These are phyloP conservation scores for Thuidium tamariscinum DNA, from an alignment of 225 moss, liverwort and hornwort species.

Conservation along the genomic window DNA sequence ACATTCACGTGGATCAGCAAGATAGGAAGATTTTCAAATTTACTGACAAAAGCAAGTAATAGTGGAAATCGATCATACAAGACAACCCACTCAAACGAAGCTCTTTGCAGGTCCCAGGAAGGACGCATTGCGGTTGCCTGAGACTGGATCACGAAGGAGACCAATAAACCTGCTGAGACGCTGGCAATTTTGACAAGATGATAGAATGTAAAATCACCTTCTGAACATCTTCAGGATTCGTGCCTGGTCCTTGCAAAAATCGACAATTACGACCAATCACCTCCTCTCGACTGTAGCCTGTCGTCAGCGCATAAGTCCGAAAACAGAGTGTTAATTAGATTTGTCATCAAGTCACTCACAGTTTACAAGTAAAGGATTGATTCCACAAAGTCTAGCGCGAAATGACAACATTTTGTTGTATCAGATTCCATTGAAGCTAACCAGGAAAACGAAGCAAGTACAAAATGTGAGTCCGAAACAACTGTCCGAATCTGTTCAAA, in stretches of 20 bases:
- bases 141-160: neutral
- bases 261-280: constrained; percentile 81
- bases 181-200: neutral
- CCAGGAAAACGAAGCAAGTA: neutral
- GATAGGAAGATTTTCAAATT: neutral
- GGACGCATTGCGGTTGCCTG: neutral
- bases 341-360: neutral
- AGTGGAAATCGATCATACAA: neutral
- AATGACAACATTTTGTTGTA: neutral
- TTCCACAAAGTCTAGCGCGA: neutral
- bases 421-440: neutral
- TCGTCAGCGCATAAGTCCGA: neutral
- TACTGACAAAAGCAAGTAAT: neutral
- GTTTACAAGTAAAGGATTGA: neutral
- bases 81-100: neutral
- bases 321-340: neutral
- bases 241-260: constrained; percentile 77
- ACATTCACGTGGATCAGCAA: neutral
- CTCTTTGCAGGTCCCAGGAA: neutral
- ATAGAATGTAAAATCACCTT: constrained; percentile 19
- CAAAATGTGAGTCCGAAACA: neutral
- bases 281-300: constrained; percentile 77
- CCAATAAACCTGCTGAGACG: neutral
- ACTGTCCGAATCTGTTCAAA: neutral
- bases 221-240: constrained; percentile 40